Evolutionary conservation across 805 yeast species (phyloP), one percentile per base, ranked within the genome.

Genomic region (Isabelozyma pseudorhagii): DNA sequence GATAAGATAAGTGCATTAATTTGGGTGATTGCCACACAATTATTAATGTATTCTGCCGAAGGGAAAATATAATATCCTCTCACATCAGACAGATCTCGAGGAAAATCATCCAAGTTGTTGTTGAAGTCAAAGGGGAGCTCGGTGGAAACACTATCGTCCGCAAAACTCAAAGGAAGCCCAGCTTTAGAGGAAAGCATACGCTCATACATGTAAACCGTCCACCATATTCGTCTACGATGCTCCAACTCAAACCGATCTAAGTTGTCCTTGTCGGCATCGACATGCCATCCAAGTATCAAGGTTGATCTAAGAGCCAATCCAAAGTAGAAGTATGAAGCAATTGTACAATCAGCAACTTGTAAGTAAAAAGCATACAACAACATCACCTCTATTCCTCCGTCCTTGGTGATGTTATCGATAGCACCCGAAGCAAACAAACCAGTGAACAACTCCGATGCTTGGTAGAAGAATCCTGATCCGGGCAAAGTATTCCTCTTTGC

Each of bases 311-410:
- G 64, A 0, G 93, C 93, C 50, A 84, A 75, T 3, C 92, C 92
- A 66, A 87, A 85, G 64, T 87, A 87, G 59, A 87, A 85, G 58
- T 87, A 87, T 3, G 92, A 85, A 0, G 92, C 87, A 7, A 87
- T 84, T 1, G 92, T 87, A 60, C 91, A 85, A 61, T 87, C 96
- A 0, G 93, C 93, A 27, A 87, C 93, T 63, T 87, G 96, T 29
- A 87, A 68, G 61, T 85, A 87, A 59, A 87, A 87, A 0, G 93
- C 93, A 67, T 87, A 87, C 14, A 87, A 67, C 25, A 87, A 64
- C 71, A 86, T 72, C 2, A 85, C 90, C 62, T 87, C 96, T 18
- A 87, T 79, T 51, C 92, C 91, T 38, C 93, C 92, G 61, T 85
- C 91, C 57, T 85, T 80, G 0, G 90, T 85, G 47, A 84, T 81